A percentile compares a stretch with the other conserved stretches of the same genome.
Conservation (phyloP, 2,329 filamentous ascomycete genomes). For the Aspergillus ruber region DNA sequence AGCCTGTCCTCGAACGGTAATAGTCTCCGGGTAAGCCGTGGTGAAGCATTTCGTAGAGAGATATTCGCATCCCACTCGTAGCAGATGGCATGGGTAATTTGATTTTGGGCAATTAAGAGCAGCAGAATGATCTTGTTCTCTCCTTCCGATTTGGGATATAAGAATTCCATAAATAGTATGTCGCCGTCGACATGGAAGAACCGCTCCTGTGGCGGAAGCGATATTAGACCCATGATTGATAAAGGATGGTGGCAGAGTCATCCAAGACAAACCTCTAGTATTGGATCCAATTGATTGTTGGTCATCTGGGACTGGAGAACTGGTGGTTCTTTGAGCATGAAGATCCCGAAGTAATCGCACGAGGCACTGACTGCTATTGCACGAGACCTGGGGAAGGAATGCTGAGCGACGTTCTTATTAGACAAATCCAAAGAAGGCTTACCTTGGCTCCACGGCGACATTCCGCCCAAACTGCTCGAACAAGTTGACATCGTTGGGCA, state of each 20-base stretch:
- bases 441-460: slow-evolving; percentile 73
- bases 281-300: slow-evolving; percentile 48
- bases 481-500: slow-evolving; percentile 51
- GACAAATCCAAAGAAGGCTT: slow-evolving; percentile 23
- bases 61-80: slow-evolving; percentile 49
- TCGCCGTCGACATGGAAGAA: slow-evolving; percentile 56
- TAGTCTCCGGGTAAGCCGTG: slow-evolving; percentile 22
- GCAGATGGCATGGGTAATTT: slow-evolving; percentile 42
- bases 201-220: slow-evolving; percentile 31
- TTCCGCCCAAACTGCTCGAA: slow-evolving; percentile 55
- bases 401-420: slow-evolving; percentile 4
- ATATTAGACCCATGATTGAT: background rate
- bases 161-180: slow-evolving; percentile 82
- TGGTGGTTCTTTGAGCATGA: slow-evolving; percentile 57
- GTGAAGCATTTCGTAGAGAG: slow-evolving; percentile 19
- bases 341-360: slow-evolving; percentile 65
- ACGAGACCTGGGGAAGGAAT: slow-evolving; percentile 37
- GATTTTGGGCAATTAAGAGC: slow-evolving; percentile 47
- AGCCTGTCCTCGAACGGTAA: slow-evolving; percentile 42
- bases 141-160: slow-evolving; percentile 63
- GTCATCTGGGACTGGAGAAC: slow-evolving; percentile 48
- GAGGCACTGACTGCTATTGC: slow-evolving; percentile 63
- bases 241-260: background rate
- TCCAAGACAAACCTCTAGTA: slow-evolving; percentile 47
- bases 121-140: slow-evolving; percentile 69